A percentile compares a stretch with the other conserved stretches of the same genome.
Evolutionary conservation across 2,329 filamentous ascomycete species (phyloP).

Genomic region (Colletotrichum eremochloae): DNA sequence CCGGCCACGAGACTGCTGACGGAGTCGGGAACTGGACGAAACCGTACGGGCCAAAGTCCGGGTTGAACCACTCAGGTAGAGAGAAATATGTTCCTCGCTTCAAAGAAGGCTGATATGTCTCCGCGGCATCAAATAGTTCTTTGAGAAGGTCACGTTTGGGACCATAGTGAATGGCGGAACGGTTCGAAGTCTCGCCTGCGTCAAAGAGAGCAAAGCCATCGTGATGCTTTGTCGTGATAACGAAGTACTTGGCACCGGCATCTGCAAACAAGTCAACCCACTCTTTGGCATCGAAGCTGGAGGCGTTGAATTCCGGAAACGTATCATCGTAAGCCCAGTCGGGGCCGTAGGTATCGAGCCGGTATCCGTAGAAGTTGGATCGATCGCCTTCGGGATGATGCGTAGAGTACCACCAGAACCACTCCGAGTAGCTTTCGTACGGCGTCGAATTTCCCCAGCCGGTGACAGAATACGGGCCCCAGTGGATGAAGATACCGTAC

Average conservation of each 20-base stretch:
- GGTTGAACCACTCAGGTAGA: constrained; percentile 65
- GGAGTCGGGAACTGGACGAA: constrained; percentile 56
- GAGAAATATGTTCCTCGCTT: constrained; percentile 62
- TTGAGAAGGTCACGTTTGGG: constrained; percentile 47
- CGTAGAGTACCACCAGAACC: constrained; percentile 63
- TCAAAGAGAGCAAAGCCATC: constrained; percentile 63
- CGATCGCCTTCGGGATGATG: constrained; percentile 37
- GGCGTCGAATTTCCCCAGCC: constrained; percentile 64
- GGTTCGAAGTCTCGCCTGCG: constrained; percentile 53
- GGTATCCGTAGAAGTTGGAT: constrained; percentile 58
- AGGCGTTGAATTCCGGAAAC: constrained; percentile 66
- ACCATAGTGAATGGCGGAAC: constrained; percentile 56
- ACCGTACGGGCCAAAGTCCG: constrained; percentile 58
- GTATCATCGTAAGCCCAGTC: constrained; percentile 69
- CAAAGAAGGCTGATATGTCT: constrained; percentile 19
- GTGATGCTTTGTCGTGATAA: constrained; percentile 62
- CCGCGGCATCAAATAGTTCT: constrained; percentile 56
- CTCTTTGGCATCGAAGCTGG: constrained; percentile 62
- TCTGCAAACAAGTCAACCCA: constrained; percentile 68
- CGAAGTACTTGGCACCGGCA: constrained; percentile 64
- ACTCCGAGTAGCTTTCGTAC: constrained; percentile 59
- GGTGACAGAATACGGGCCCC: constrained; percentile 68
- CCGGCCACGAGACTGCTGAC: constrained; percentile 51
- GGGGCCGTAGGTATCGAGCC: constrained; percentile 63
- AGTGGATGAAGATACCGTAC: constrained; percentile 73